Percentiles rank a stretch among this genome's conserved stretches.
Evolutionary conservation across 2,329 filamentous ascomycete species (phyloP).

Genomic region (Cladorrhinum sp.): DNA sequence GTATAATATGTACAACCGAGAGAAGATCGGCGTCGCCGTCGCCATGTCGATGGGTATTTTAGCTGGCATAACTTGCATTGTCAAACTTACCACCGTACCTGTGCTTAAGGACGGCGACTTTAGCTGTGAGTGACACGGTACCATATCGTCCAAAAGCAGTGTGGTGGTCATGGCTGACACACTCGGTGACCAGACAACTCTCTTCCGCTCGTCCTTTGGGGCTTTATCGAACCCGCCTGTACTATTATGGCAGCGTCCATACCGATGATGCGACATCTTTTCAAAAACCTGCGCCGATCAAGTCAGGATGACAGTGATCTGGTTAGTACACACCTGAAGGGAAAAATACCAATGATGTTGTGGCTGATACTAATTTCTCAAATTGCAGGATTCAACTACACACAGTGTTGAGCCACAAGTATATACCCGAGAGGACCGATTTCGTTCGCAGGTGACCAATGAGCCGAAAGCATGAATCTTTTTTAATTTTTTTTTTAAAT

Average conservation of each 20-base stretch:
- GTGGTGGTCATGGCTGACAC: too few relatives aligned
- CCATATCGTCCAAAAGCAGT: not conserved
- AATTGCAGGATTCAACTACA: not conserved
- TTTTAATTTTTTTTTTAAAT: not conserved
- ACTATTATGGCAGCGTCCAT: conserved; percentile 26
- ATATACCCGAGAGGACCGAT: not conserved
- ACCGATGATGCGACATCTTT: conserved; percentile 23
- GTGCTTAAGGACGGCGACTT: conserved; percentile 17
- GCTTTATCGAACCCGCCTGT: conserved; percentile 19
- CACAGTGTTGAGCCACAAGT: not conserved
- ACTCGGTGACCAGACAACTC: conserved; percentile 14
- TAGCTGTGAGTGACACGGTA: conserved; percentile 17
- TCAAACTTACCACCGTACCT: conserved; percentile 21
- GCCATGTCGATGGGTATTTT: conserved; percentile 38
- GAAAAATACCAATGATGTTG: too few relatives aligned
- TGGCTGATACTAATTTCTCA: not conserved
- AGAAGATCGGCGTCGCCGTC: conserved; percentile 34
- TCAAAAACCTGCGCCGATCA: conserved; percentile 10
- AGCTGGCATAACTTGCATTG: conserved; percentile 30
- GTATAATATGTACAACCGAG: conserved; percentile 33
- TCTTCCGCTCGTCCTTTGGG: conserved; percentile 23
- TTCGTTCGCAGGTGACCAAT: not conserved
- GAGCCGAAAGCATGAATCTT: not conserved
- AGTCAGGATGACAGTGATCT: conserved; percentile 1
- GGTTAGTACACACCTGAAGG: too few relatives aligned